Evolutionary conservation across 345 rosid species (phyloP).

Genomic region (Excoecaria cochinchinensis): DNA sequence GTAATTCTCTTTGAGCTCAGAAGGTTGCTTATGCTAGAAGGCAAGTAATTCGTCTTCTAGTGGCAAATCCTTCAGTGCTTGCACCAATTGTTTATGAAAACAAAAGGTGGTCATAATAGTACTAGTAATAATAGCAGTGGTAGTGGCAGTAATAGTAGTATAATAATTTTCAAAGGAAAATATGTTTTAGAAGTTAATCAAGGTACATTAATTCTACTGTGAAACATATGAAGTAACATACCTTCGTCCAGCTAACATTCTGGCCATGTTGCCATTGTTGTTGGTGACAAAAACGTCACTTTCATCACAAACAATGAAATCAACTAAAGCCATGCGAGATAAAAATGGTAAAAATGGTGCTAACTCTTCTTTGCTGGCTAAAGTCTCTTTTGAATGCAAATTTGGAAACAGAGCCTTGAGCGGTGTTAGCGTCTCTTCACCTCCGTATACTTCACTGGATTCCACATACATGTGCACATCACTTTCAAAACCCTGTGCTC

Average conservation of each 20-base stretch:
- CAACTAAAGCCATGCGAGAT: slow-evolving; percentile 96
- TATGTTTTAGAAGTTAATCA: not conserved
- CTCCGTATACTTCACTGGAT: slow-evolving; percentile 91
- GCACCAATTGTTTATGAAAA: too few species aligned
- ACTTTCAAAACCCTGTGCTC: slow-evolving; percentile 82
- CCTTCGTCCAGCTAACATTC: slow-evolving; percentile 94
- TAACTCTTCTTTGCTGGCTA: slow-evolving; percentile 68
- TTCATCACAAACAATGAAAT: slow-evolving; percentile 88
- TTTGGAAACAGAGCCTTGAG: slow-evolving; percentile 83
- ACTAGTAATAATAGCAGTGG: too few species aligned
- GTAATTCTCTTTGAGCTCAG: not conserved
- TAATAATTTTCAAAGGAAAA: not conserved
- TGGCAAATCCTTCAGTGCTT: too few species aligned
- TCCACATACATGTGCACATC: slow-evolving; percentile 85
- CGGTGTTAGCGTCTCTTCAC: slow-evolving; percentile 75
- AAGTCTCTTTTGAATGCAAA: slow-evolving; percentile 76
- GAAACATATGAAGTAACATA: slow-evolving; percentile 20
- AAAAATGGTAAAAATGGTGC: slow-evolving; percentile 67
- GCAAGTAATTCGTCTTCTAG: not conserved
- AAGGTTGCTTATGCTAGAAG: not conserved
- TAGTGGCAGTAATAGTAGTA: too few species aligned
- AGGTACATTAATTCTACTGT: too few species aligned
- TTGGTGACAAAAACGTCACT: slow-evolving; percentile 89
- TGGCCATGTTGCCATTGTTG: slow-evolving; percentile 98
- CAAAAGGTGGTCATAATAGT: not conserved